Evolutionary conservation across 2,329 filamentous ascomycete genomes (phyloP).

Genomic region (Metarhizium brunneum): DNA sequence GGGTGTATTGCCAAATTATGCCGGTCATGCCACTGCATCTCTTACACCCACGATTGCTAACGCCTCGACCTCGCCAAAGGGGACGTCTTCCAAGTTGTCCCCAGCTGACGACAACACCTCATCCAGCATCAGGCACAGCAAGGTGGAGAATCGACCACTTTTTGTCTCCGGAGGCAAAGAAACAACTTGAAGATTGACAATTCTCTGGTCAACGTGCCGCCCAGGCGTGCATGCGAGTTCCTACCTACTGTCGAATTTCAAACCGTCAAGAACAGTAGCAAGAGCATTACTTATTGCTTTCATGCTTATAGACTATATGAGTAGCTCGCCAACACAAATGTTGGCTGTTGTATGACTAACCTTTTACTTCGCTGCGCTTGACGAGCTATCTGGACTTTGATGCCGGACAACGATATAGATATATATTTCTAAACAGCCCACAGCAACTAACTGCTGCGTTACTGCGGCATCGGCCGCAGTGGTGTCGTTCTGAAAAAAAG

Average conservation of each 20-base stretch:
- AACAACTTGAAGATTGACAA: neutral
- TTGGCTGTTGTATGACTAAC: constrained; percentile 12
- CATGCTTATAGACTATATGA: constrained; percentile 23
- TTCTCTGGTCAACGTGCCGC: neutral
- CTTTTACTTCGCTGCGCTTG: constrained; percentile 13
- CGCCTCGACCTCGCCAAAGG: constrained; percentile 22
- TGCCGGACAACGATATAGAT: neutral
- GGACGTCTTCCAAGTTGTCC: constrained; percentile 16
- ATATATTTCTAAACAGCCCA: constrained; percentile 1
- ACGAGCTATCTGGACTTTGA: constrained; percentile 7
- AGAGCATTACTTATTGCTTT: constrained; percentile 22
- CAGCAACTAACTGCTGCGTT: constrained; percentile 1
- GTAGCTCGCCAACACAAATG: constrained; percentile 11
- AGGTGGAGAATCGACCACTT: constrained; percentile 37
- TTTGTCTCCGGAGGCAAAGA: constrained; percentile 9
- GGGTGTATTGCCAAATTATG: constrained; percentile 44
- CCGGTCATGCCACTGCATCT: constrained; percentile 42
- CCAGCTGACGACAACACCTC: constrained; percentile 13
- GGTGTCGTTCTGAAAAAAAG: neutral
- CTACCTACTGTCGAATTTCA: neutral
- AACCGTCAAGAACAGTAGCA: constrained; percentile 12
- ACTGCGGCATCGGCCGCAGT: neutral
- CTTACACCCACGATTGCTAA: constrained; percentile 35
- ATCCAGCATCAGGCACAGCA: constrained; percentile 18
- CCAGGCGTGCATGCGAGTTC: neutral